Conservation (phyloP, 345 rosid genomes). For the Clausena lansium region DNA sequence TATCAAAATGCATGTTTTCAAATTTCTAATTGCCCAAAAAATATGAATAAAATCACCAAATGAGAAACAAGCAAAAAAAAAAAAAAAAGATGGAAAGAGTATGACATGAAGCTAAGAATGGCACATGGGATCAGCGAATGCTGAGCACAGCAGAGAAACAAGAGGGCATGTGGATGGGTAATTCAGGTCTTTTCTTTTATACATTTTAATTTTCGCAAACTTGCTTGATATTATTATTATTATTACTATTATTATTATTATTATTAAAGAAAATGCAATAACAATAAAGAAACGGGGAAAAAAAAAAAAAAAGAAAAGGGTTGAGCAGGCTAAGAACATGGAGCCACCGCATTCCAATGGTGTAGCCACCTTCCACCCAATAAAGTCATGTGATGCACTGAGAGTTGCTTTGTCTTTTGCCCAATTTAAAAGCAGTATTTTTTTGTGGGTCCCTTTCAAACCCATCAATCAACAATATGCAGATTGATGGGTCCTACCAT, state of each 20-base stretch:
- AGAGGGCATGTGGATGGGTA: conserved; percentile 32
- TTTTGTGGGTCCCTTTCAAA: conserved; percentile 12
- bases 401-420: conserved; percentile 22
- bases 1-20: conserved; percentile 22
- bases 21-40: background rate
- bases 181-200: conserved; percentile 10
- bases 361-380: conserved; percentile 37
- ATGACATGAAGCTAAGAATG: conserved; percentile 21
- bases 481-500: conserved; percentile 24
- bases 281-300: background rate
- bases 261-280: background rate
- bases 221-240: background rate
- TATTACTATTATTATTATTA: background rate
- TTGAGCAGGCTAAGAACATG: conserved; percentile 35
- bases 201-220: background rate
- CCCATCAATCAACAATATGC: conserved; percentile 13
- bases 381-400: conserved; percentile 46
- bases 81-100: too few species aligned
- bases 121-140: conserved; percentile 46
- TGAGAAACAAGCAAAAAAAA: background rate
- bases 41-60: background rate
- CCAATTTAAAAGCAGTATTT: conserved; percentile 14
- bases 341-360: conserved; percentile 43
- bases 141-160: conserved; percentile 25
- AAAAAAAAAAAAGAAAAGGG: too few species aligned